These are phyloP conservation scores for Neoboletus brunneissimus DNA, from an alignment of 768 basidiomycete genomes.

Conservation along the genomic window DNA sequence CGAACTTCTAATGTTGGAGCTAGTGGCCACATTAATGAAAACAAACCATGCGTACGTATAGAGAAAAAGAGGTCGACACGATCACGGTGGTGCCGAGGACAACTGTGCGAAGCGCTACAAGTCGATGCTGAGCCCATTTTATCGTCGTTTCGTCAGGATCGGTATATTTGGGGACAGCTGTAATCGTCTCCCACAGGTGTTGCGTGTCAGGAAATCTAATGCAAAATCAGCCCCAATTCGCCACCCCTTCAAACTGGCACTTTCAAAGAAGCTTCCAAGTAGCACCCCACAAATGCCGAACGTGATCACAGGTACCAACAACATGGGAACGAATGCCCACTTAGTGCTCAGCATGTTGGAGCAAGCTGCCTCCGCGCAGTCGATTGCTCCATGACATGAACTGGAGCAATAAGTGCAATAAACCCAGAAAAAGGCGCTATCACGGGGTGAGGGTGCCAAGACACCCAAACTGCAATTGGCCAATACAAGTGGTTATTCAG, in stretches of 20 bases:
- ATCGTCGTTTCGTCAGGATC: neutral
- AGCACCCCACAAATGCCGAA: neutral
- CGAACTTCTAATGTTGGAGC: neutral
- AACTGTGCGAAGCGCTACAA: neutral
- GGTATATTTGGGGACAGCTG: no score
- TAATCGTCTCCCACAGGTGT: neutral
- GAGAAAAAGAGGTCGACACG: neutral
- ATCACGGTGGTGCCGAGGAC: neutral
- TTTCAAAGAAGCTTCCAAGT: neutral
- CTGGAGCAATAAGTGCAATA: neutral
- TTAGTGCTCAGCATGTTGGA: no score
- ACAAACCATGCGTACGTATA: neutral
- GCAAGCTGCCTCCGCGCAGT: no score
- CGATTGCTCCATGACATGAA: no score
- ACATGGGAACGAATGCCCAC: no score
- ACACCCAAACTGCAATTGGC: neutral
- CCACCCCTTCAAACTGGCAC: neutral
- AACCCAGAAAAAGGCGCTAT: neutral
- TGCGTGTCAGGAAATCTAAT: neutral
- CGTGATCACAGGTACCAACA: neutral
- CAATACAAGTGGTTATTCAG: constrained; percentile 7
- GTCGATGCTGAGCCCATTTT: neutral
- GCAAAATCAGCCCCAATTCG: neutral
- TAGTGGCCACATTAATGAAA: neutral
- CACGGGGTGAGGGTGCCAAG: neutral